phyloP scores from a whole-genome alignment of 805 yeast genomes.

The Groenewaldozyma tartarivorans region DNA sequence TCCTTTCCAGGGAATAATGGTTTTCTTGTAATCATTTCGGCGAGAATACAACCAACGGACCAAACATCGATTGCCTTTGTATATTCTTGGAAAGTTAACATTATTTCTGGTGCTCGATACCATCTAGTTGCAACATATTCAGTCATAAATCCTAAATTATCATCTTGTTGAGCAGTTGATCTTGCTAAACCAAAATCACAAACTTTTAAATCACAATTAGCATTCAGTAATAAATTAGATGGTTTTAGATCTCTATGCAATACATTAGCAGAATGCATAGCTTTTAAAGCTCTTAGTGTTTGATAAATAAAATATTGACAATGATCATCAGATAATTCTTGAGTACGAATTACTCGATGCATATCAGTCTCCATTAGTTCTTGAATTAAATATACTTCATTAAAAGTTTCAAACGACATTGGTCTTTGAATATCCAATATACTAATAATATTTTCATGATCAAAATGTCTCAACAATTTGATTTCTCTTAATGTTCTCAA shows the following conservation, averaged over 20 bases:
- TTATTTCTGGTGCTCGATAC: constrained; percentile 98
- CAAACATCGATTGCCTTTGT: constrained; percentile 95
- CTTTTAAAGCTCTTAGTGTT: constrained; percentile 80
- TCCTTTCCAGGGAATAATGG: constrained; percentile 94
- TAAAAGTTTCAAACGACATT: constrained; percentile 58
- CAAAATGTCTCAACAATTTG: constrained; percentile 79
- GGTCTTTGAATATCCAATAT: constrained; percentile 88
- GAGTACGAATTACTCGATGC: constrained; percentile 93
- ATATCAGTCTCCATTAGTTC: constrained; percentile 98
- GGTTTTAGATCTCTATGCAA: constrained; percentile 93
- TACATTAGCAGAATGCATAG: constrained; percentile 88
- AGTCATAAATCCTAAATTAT: constrained; percentile 87
- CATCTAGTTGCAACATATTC: constrained; percentile 98
- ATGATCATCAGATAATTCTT: constrained; percentile 81
- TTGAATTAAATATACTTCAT: constrained; percentile 70
- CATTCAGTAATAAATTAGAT: constrained; percentile 83
- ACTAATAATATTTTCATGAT: constrained; percentile 87
- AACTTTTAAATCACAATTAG: constrained; percentile 91
- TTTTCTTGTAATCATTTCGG: constrained; percentile 82
- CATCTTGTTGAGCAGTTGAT: constrained; percentile 76
- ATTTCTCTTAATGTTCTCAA: constrained; percentile 83
- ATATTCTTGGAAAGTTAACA: constrained; percentile 87
- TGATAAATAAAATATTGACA: constrained; percentile 90
- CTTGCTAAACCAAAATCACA: constrained; percentile 96
- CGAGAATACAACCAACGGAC: constrained; percentile 96